These are phyloP conservation scores for Podaxis rugospora DNA, from an alignment of 768 basidiomycete genomes.

Conservation along the genomic window DNA sequence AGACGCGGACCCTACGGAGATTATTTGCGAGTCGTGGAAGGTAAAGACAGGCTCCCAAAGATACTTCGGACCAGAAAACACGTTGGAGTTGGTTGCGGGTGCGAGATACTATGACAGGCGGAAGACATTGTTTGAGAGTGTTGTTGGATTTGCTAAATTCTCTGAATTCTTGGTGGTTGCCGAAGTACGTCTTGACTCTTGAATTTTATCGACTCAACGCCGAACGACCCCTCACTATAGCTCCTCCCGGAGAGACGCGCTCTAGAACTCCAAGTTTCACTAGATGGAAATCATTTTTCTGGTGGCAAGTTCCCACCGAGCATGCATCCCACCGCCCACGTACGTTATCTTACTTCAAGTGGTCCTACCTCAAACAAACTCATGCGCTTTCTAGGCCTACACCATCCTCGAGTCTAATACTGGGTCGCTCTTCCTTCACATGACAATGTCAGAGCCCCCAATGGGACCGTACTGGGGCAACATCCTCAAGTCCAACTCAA, in stretches of 20 bases:
- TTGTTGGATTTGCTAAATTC: constrained; percentile 96
- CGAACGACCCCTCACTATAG: constrained; percentile 24
- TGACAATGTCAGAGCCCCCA: constrained; percentile 77
- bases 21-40: constrained; percentile 86
- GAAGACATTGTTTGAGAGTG: constrained; percentile 75
- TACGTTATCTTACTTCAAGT: constrained; percentile 30
- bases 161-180: constrained; percentile 96
- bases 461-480: constrained; percentile 80
- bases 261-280: constrained; percentile 85
- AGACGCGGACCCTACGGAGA: constrained; percentile 78
- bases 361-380: background rate
- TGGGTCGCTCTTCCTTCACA: constrained; percentile 89
- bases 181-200: constrained; percentile 50
- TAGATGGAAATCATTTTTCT: constrained; percentile 85
- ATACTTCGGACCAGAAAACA: constrained; percentile 49
- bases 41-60: constrained; percentile 80
- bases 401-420: constrained; percentile 95
- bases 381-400: constrained; percentile 56
- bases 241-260: constrained; percentile 49
- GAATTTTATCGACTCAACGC: background rate
- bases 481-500: constrained; percentile 94
- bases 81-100: constrained; percentile 78
- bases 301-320: constrained; percentile 85
- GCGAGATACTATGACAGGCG: constrained; percentile 65
- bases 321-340: constrained; percentile 88